A percentile compares a stretch with the other conserved stretches of the same genome.
Evolutionary conservation across 2,329 filamentous ascomycete species (phyloP).

Genomic region (Calonectria fujianensis): DNA sequence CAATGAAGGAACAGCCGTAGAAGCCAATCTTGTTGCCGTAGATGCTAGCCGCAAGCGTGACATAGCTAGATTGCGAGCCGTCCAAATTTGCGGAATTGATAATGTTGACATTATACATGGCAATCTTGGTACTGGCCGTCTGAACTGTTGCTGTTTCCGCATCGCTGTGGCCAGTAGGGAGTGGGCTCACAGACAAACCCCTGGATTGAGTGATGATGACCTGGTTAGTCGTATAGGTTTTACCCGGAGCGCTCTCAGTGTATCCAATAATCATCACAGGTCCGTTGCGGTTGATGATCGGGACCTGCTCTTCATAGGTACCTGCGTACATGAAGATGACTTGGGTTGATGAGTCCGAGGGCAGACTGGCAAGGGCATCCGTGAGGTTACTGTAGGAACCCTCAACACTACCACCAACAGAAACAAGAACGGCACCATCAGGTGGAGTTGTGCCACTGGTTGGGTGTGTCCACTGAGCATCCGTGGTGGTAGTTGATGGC

Average conservation of each 20-base stretch:
- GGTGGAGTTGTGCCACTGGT: slow-evolving; percentile 64
- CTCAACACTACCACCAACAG: slow-evolving; percentile 51
- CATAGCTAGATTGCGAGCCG: slow-evolving; percentile 60
- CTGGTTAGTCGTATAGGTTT: slow-evolving; percentile 42
- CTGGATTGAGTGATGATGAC: slow-evolving; percentile 45
- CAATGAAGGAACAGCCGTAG: slow-evolving; percentile 66
- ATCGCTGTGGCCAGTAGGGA: slow-evolving; percentile 46
- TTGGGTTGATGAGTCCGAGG: slow-evolving; percentile 52
- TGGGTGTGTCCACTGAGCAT: slow-evolving; percentile 53
- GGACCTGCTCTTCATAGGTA: slow-evolving; percentile 73
- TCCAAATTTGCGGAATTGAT: slow-evolving; percentile 64
- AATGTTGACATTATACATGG: slow-evolving; percentile 77
- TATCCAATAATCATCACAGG: slow-evolving; percentile 49
- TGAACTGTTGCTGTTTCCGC: slow-evolving; percentile 48
- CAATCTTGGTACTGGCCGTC: slow-evolving; percentile 58
- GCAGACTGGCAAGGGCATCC: slow-evolving; percentile 54
- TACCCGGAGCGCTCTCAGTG: slow-evolving; percentile 52
- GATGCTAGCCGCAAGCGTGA: slow-evolving; percentile 62
- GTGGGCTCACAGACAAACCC: slow-evolving; percentile 42
- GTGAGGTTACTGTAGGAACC: slow-evolving; percentile 57
- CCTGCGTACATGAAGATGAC: slow-evolving; percentile 64
- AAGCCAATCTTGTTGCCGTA: slow-evolving; percentile 54
- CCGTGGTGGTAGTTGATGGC: slow-evolving; percentile 54
- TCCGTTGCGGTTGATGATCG: slow-evolving; percentile 40
- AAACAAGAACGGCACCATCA: slow-evolving; percentile 64